These are phyloP conservation scores for Dictyostelium citrinum DNA, from an alignment of 78 protist genomes.

Conservation along the genomic window DNA sequence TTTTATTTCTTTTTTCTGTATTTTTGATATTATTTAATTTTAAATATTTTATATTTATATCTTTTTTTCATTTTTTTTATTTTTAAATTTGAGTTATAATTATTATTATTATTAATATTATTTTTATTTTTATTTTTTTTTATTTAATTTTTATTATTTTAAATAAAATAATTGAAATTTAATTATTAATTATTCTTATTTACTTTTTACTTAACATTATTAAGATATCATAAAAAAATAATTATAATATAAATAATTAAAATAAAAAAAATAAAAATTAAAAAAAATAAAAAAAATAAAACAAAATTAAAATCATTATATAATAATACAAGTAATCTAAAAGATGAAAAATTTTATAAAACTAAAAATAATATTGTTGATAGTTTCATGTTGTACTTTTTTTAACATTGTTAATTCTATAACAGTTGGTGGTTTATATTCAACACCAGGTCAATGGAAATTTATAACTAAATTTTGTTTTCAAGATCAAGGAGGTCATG, in stretches of 20 bases:
- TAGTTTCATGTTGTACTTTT: background rate
- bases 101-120: no score
- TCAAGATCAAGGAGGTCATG: background rate
- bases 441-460: background rate
- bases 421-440: background rate
- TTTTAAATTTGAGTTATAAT: background rate
- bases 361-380: background rate
- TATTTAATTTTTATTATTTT: no score
- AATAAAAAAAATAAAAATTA: background rate
- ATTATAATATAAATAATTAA: background rate
- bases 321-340: background rate
- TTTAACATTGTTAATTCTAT: background rate
- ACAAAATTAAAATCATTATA: background rate
- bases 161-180: background rate
- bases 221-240: background rate
- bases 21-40: background rate
- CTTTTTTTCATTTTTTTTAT: background rate
- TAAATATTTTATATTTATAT: background rate
- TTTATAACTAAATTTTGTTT: slow-evolving; percentile 9
- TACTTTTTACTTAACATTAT: background rate
- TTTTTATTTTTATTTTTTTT: background rate
- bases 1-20: background rate
- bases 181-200: background rate
- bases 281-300: background rate
- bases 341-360: background rate